These are phyloP conservation scores for Linaria vulgaris DNA, from an alignment of 257 asterid genomes.

Conservation along the genomic window DNA sequence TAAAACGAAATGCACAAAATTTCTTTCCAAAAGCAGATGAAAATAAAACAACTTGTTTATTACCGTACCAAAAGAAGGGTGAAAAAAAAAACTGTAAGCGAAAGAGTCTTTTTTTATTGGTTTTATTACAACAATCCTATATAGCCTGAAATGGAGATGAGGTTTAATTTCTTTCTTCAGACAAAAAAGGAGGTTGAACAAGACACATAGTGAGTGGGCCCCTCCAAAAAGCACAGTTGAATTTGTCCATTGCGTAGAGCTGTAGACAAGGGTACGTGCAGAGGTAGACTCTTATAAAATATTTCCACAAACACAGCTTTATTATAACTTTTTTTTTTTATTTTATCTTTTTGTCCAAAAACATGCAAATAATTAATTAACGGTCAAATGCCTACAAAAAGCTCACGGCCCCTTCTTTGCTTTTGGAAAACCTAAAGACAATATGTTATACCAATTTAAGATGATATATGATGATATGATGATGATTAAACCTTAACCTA, in stretches of 20 bases:
- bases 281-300: neutral
- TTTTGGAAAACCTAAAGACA: neutral
- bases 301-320: no score
- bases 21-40: no score
- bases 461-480: no score
- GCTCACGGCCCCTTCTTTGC: slow-evolving; percentile 38
- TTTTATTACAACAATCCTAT: slow-evolving; percentile 8
- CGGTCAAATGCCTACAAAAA: slow-evolving; percentile 45
- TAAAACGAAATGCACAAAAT: no score
- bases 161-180: neutral
- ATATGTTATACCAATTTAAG: no score
- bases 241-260: slow-evolving; percentile 41
- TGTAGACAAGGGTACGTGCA: slow-evolving; percentile 34
- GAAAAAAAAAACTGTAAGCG: neutral
- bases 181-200: neutral
- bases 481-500: no score
- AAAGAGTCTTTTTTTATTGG: no score
- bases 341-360: neutral
- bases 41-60: no score
- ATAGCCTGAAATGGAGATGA: slow-evolving; percentile 32
- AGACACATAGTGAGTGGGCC: slow-evolving; percentile 37
- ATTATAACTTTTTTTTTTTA: no score
- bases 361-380: slow-evolving; percentile 25
- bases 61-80: no score
- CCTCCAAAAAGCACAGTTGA: slow-evolving; percentile 27